phyloP scores from a whole-genome alignment of 805 yeast genomes.

The Tetrapisispora arboricola region DNA sequence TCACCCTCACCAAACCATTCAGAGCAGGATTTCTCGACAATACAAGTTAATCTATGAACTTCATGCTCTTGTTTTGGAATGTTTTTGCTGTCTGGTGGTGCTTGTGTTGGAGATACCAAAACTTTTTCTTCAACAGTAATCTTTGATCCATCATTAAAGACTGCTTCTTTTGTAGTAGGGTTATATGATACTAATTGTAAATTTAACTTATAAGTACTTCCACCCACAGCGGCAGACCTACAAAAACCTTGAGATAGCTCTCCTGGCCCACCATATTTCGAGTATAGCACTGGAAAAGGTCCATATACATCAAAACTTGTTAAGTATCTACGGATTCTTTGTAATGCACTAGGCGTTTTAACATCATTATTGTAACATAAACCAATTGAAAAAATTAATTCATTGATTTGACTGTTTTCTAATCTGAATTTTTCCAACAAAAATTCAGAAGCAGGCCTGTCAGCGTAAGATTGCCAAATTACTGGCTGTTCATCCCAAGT shows the following conservation, averaged over 20 bases:
- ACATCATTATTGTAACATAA: slow-evolving; percentile 53
- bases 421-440: slow-evolving; percentile 57
- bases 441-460: slow-evolving; percentile 49
- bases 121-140: slow-evolving; percentile 72
- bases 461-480: slow-evolving; percentile 46
- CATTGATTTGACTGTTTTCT: slow-evolving; percentile 65
- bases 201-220: slow-evolving; percentile 82
- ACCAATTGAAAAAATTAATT: slow-evolving; percentile 79
- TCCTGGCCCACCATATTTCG: slow-evolving; percentile 93
- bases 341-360: slow-evolving; percentile 62
- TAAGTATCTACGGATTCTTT: slow-evolving; percentile 74
- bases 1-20: slow-evolving; percentile 90
- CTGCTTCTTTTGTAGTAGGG: slow-evolving; percentile 54
- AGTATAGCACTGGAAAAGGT: slow-evolving; percentile 81
- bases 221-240: slow-evolving; percentile 96
- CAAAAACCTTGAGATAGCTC: slow-evolving; percentile 95
- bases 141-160: slow-evolving; percentile 62
- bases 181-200: slow-evolving; percentile 59
- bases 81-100: slow-evolving; percentile 34
- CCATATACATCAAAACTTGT: slow-evolving; percentile 87
- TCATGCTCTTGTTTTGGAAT: slow-evolving; percentile 40
- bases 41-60: slow-evolving; percentile 66
- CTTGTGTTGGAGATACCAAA: slow-evolving; percentile 64
- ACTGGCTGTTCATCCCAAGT: slow-evolving; percentile 53
- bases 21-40: slow-evolving; percentile 76